Conservation (phyloP, 2,329 filamentous ascomycete species). For the Dactylella cylindrospora region DNA sequence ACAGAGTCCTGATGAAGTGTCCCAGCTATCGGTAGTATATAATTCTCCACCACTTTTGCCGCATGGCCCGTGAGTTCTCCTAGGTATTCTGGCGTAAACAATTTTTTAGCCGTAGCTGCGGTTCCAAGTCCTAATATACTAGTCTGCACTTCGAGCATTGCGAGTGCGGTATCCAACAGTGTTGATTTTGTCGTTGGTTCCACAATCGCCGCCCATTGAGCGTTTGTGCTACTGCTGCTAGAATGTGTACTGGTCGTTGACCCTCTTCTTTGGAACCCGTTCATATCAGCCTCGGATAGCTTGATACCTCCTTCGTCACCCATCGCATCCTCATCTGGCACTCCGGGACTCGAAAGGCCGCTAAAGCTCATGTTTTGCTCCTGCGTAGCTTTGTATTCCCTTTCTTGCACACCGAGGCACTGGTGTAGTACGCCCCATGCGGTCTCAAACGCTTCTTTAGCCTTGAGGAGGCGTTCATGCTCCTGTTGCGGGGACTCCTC, state of each 20-base stretch:
- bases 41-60: conserved; percentile 1
- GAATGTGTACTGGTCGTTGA: conserved; percentile 9
- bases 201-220: conserved; percentile 41
- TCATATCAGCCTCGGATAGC: background rate
- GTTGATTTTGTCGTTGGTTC: conserved; percentile 41
- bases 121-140: conserved; percentile 17
- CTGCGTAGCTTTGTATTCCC: conserved; percentile 29
- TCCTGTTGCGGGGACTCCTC: conserved; percentile 6
- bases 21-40: conserved; percentile 20
- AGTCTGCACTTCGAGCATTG: conserved; percentile 36
- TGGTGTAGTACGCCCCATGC: conserved; percentile 44
- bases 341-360: background rate
- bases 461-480: conserved; percentile 6
- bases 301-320: conserved; percentile 17
- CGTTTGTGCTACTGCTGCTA: conserved; percentile 8
- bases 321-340: conserved; percentile 11
- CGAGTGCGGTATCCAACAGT: conserved; percentile 41
- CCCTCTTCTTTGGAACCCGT: conserved; percentile 17
- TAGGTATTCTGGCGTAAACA: conserved; percentile 7
- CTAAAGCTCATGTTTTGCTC: conserved; percentile 16
- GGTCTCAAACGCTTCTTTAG: conserved; percentile 40
- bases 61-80: conserved; percentile 10
- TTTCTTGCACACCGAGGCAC: conserved; percentile 44
- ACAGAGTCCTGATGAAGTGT: background rate
- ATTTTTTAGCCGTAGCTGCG: background rate